Base-by-base conservation (phyloP, 164 flowering plant genomes). In the Macadamia tetraphylla region DNA sequence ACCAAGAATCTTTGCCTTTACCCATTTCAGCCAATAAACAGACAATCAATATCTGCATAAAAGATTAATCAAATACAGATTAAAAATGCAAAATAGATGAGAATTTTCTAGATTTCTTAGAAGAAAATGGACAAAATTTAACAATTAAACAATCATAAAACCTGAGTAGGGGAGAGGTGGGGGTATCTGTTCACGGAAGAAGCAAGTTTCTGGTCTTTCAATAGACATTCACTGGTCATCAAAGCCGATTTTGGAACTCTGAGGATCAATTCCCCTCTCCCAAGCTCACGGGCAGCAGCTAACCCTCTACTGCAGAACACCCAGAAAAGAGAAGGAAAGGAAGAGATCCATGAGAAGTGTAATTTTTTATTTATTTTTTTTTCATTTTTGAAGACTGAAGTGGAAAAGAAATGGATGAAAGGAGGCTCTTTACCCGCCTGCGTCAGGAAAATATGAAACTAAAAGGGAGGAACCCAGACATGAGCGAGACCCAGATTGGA, bases 21-120 rank as follows among this genome's bases (percentile, higher is more conserved):
- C 77, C 80, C 78, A 89, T 73, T 83, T 94, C 97, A 73, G 86
- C 81, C 48, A 94, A 73, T 58, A 94, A 82, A 70, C 89, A 86
- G 44, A 85, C 79, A 60, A 77, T 56, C 78, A 94, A 74, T 64
- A 79, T 78, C 98, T 94, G 86, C 76, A 80, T 14, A 32, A 70
- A 56, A 35, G 23, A 23, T 23, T 23, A 23, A 23, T 23, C 23
- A 23, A 23, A 23, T 23, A 23, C 23, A 23, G 23, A 23, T 17
- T 43, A 23, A 23, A 10, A 48, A 43, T 29, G 11, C 10, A 17
- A 67, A 18, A 14, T 2, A 58, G 31, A 12, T 4, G 53, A 40
- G 57, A n/a, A 23, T 23, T 49, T 64, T 46, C 35, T 2, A n/a
- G 31, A 3, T 62, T 32, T 55, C 31, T 5, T 9, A 53, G 42